These are phyloP conservation scores for Domatiomyces catenatus DNA, from an alignment of 2,329 filamentous ascomycete genomes.

Conservation along the genomic window DNA sequence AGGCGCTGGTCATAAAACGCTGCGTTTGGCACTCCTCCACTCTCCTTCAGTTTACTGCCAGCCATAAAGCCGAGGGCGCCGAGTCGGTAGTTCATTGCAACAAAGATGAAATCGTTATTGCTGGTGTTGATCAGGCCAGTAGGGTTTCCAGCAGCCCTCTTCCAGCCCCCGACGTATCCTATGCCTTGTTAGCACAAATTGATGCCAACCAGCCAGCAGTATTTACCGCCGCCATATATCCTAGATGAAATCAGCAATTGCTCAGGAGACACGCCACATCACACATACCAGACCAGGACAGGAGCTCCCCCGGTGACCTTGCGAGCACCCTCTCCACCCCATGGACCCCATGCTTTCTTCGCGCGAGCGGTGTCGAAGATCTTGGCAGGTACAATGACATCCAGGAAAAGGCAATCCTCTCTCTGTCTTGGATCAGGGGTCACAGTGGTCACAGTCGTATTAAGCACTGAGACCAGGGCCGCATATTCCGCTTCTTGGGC, in stretches of 20 bases:
- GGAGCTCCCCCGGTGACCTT: constrained; percentile 16
- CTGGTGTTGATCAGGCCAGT: constrained; percentile 29
- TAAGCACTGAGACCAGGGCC: constrained; percentile 1
- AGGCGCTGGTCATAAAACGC: constrained; percentile 40
- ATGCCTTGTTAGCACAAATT: background rate
- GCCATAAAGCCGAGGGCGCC: constrained; percentile 36
- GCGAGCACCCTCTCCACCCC: constrained; percentile 10
- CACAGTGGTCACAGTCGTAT: constrained; percentile 19
- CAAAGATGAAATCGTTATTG: constrained; percentile 30
- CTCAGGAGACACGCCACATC: background rate
- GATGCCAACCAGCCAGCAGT: background rate
- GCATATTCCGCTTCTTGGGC: constrained; percentile 13
- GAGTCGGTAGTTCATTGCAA: constrained; percentile 34
- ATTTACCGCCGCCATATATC: constrained; percentile 34
- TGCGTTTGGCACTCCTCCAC: constrained; percentile 33
- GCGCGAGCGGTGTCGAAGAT: constrained; percentile 20
- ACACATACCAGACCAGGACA: constrained; percentile 25
- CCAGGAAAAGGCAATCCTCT: constrained; percentile 26
- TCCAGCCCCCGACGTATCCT: constrained; percentile 25
- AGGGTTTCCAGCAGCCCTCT: constrained; percentile 24
- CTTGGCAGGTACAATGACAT: constrained; percentile 23
- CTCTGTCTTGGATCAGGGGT: constrained; percentile 22
- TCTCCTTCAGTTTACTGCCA: constrained; percentile 27
- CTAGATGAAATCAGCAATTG: constrained; percentile 4
- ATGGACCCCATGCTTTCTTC: constrained; percentile 17